These are phyloP conservation scores for Sporopachydermia lactativora DNA, from an alignment of 805 yeast species.

Conservation along the genomic window DNA sequence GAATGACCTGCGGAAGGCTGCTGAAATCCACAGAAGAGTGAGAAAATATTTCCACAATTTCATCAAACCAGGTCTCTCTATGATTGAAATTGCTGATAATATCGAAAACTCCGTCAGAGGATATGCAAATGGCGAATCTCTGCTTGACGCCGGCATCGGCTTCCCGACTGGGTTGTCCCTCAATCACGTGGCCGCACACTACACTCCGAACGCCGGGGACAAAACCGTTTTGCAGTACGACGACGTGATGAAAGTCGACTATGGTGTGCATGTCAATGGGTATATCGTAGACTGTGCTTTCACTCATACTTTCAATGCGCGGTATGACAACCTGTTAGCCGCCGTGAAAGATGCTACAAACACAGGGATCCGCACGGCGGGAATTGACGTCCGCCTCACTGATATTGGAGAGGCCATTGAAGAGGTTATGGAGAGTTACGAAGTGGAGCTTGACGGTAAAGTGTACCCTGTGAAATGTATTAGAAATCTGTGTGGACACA, in stretches of 20 bases:
- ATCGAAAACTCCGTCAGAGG: slow-evolving; percentile 78
- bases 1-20: slow-evolving; percentile 89
- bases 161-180: slow-evolving; percentile 96
- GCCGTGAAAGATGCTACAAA: slow-evolving; percentile 92
- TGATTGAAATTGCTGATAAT: slow-evolving; percentile 78
- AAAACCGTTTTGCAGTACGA: slow-evolving; percentile 65
- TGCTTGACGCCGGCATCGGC: slow-evolving; percentile 70
- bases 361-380: slow-evolving; percentile 85
- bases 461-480: slow-evolving; percentile 77
- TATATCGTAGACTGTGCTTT: slow-evolving; percentile 90
- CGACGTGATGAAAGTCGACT: slow-evolving; percentile 93
- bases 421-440: slow-evolving; percentile 95
- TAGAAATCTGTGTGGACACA: slow-evolving; percentile 90
- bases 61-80: slow-evolving; percentile 83
- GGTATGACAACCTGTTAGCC: slow-evolving; percentile 61
- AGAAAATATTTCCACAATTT: slow-evolving; percentile 62
- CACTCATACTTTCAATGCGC: slow-evolving; percentile 76
- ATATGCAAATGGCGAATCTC: slow-evolving; percentile 46
- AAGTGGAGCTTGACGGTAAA: slow-evolving; percentile 81
- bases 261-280: slow-evolving; percentile 95
- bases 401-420: slow-evolving; percentile 95
- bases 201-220: slow-evolving; percentile 94
- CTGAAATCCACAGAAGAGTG: slow-evolving; percentile 89
- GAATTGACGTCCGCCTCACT: slow-evolving; percentile 87
- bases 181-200: slow-evolving; percentile 94